A percentile compares a stretch with the other conserved stretches of the same genome.
phyloP scores from a whole-genome alignment of 192 early-diverging fungal genomes.

The Gamsiella multidivaricata region DNA sequence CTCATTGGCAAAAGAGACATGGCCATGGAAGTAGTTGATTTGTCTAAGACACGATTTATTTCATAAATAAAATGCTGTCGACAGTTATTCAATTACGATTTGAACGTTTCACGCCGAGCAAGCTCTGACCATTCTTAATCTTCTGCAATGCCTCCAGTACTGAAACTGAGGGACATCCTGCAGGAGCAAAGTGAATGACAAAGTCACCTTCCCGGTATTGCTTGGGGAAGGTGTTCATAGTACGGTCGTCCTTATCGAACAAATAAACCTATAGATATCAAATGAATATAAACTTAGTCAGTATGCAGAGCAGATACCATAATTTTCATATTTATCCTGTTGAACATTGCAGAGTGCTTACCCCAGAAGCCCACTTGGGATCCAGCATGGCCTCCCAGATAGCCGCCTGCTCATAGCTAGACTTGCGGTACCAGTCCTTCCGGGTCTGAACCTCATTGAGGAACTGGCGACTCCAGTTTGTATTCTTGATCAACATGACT shows the following conservation, averaged over 20 bases:
- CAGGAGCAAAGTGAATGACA: slow-evolving; percentile 69
- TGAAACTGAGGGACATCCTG: slow-evolving; percentile 61
- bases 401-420: slow-evolving; percentile 64
- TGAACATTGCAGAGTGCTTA: slow-evolving; percentile 13
- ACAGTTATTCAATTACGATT: no score
- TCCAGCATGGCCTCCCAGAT: slow-evolving; percentile 67
- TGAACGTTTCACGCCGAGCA: slow-evolving; percentile 25
- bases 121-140: slow-evolving; percentile 48
- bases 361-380: slow-evolving; percentile 42
- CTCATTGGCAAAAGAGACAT: no score
- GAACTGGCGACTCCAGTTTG: slow-evolving; percentile 60
- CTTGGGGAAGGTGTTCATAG: slow-evolving; percentile 69
- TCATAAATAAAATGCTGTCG: no score
- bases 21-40: no score
- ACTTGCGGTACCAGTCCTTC: slow-evolving; percentile 49
- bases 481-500: slow-evolving; percentile 69
- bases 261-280: slow-evolving; percentile 44
- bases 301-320: not conserved
- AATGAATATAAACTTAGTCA: slow-evolving; percentile 7
- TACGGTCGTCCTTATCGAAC: slow-evolving; percentile 62
- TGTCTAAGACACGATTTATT: no score
- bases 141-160: slow-evolving; percentile 55
- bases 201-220: slow-evolving; percentile 59
- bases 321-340: not conserved
- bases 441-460: slow-evolving; percentile 57